Base-by-base conservation (phyloP, 2,329 filamentous ascomycete species). In the Dactylellina sp. region DNA sequence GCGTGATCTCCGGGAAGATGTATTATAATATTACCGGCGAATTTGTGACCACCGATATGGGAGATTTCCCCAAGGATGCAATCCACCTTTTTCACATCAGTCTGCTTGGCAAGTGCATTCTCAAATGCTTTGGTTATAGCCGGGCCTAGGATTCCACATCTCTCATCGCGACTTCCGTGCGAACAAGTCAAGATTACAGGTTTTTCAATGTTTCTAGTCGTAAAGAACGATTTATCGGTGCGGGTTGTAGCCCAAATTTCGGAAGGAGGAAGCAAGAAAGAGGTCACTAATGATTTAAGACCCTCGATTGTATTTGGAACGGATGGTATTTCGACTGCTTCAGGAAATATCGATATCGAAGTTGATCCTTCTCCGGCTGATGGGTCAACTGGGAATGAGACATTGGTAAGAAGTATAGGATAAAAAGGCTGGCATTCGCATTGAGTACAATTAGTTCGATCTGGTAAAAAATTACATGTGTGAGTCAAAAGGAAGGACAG, bases 21-120 rank as follows among this genome's bases (percentile, higher is more conserved):
- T 0, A 95, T 81, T 52, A 95, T 92, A 37, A 94, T 86, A 80
- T 96, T 96, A 0, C 92, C 92, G 0, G 92, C 92, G 80, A 89
- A 94, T 80, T 93, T 93, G 81, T 96, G 92, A 0, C 92, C 92
- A 0, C 91, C 91, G 60, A 96, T 89, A 78, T 96, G 92, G 74
- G 89, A 92, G 63, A 93, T 90, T 62, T 89, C 78, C 0, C 87
- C 91, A 0, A 93, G 86, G 52, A 88, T 83, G 1, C 88, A 90
- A 0, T 84, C 82, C 5, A 71, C 78, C 28, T 42, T 50, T 7
- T 24, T 7, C 9, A 37, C 28, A 0, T n/a, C 11, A 1, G 2
- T 25, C 20, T 57, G 47, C 1, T 62, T 61, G 7, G 35, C 40
- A 2, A 74, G n/a, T 4, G 49, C 20, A 12, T 53, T 22, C 20